Evolutionary conservation across 495 filamentous ascomycete genomes (phyloP), one percentile per base, ranked within the genome.

Genomic region (Aspergillus campestris): DNA sequence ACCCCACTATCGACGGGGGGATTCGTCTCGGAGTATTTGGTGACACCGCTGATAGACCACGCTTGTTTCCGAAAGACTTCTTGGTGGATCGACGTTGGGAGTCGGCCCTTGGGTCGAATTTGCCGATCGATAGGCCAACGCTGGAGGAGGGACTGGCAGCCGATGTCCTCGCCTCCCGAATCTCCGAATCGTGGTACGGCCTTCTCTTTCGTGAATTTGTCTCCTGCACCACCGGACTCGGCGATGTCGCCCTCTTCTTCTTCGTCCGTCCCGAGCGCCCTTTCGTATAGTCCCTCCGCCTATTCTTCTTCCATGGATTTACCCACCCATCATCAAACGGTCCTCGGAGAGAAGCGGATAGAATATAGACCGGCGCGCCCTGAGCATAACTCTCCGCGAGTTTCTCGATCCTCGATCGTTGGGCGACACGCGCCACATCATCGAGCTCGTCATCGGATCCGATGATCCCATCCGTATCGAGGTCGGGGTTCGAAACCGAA

Each of bases 311-410:
- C 83, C 81, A 86, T 0, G 82, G 83, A 50, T 87, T 87, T 18
- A 51, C 48, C 83, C 83, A 87, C 27, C 68, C 72, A 0, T 69
- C 58, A 11, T 79, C 72, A 40, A 87, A 82, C 0, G 83, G 83
- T 0, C 83, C 84, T 14, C 63, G 70, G 12, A 87, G 61, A 8
- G 70, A 68, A 9, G 83, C 79, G 5, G 82, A 84, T 3, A 81
- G 57, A 12, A 89, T 73, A 43, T 76, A 72, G 1, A 83, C 49
- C 3, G 72, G 69, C 30, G 67, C 66, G 1, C 83, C 82, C 12
- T 71, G 57, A 24, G 85, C 65, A 49, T 80, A 87, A 11, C 74
- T 62, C 31, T 72, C 64, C 7, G 74, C 84, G 12, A 79, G 61
- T 5, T 66, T 62, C 57, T 87, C 83, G 43, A 79, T 77, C 53